Evolutionary conservation across 75 land plant genomes (phyloP), one percentile per base, ranked within the genome.

Genomic region (Ceratopteris richardii): DNA sequence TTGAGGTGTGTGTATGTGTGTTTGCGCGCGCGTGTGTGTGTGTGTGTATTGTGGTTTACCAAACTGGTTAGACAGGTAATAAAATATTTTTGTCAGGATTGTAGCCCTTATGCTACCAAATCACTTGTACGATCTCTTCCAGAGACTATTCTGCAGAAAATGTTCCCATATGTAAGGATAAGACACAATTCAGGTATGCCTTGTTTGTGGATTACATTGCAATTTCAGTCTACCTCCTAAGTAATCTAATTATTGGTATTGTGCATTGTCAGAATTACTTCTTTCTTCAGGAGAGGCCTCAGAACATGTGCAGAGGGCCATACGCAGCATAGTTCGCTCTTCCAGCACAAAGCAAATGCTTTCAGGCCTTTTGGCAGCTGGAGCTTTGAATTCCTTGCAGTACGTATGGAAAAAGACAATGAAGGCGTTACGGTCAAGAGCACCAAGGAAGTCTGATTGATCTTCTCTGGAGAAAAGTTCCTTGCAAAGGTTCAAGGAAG

Each of bases 321-420:
- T 92, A 57, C 71, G 81, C 25, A 74, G 93, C 13, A 60, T 56
- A 11, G 97, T 92, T 10, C 75, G 82, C 72, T 58, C 64, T 44
- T 92, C 97, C 44, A 92, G 97, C 69, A 78, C 78, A 39, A 88
- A 84, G 67, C 97, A 92, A 65, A 79, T 82, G 17, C 56, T 88
- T 7, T 80, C 97, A 52, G 97, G 97, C 31, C 61, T 85, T 28
- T 44, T 92, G 16, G 80, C 86, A 30, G 79, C 76, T 19, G 97
- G 97, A 52, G 93, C 80, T 9, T 61, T 84, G 27, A 84, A 81
- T 74, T 94, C 86, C 42, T 41, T 54, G 23, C 72, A 64, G 25
- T 91, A 91, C 62, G 65, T 87, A 27, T 57, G 72, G 20, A 72
- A 54, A 33, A 91, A 91, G 56, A 58, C 82, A 44, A 29, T 61